These are phyloP conservation scores for Calophaca sinica DNA, from an alignment of 306 rosid genomes.

Conservation along the genomic window DNA sequence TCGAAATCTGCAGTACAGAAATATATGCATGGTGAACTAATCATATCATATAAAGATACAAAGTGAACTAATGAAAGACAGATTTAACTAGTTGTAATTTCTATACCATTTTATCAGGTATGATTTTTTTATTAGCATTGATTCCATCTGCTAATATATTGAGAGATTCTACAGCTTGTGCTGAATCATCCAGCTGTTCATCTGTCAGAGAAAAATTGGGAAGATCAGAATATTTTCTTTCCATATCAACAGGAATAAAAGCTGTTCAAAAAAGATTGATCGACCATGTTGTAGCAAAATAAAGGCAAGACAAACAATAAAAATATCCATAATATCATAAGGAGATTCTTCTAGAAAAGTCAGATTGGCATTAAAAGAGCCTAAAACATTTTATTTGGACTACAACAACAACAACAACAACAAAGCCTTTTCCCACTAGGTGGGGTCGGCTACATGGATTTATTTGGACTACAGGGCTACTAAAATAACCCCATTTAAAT, in stretches of 20 bases:
- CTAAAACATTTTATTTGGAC: slow-evolving; percentile 14
- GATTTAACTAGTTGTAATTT: slow-evolving; percentile 14
- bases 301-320: slow-evolving; percentile 14
- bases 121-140: slow-evolving; percentile 44
- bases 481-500: too few species aligned
- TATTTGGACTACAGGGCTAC: not conserved
- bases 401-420: too few species aligned
- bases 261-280: slow-evolving; percentile 19
- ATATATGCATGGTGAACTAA: slow-evolving; percentile 34
- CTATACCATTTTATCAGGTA: slow-evolving; percentile 70
- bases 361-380: slow-evolving; percentile 26
- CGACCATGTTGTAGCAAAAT: slow-evolving; percentile 10
- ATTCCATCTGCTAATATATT: slow-evolving; percentile 47
- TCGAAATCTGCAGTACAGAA: slow-evolving; percentile 60
- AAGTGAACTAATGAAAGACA: slow-evolving; percentile 29
- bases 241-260: slow-evolving; percentile 24
- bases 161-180: slow-evolving; percentile 46
- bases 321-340: not conserved
- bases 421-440: too few species aligned
- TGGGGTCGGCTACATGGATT: too few species aligned
- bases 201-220: slow-evolving; percentile 55
- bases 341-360: not conserved
- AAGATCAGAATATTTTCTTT: slow-evolving; percentile 36
- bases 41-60: slow-evolving; percentile 3
- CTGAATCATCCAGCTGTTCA: slow-evolving; percentile 51